These are phyloP conservation scores for Thraustochytrium striatum DNA, from an alignment of 352 stramenopile genomes.

Conservation along the genomic window DNA sequence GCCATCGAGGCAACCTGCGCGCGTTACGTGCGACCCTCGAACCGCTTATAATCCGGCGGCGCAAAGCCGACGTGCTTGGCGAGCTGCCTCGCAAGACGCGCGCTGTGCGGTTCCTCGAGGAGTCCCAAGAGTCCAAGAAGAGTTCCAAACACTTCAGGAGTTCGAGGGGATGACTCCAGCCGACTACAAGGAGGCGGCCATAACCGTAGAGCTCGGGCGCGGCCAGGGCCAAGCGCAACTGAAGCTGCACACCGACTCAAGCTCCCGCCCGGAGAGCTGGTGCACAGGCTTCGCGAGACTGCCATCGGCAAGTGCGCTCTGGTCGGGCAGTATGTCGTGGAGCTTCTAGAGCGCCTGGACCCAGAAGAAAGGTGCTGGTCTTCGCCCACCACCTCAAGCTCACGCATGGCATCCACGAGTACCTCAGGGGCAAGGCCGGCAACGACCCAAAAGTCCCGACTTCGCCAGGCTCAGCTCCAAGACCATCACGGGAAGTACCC, in stretches of 20 bases:
- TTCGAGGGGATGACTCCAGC: too few species aligned
- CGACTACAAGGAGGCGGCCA: too few species aligned
- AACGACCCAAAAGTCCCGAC: background rate
- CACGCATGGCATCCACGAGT: background rate
- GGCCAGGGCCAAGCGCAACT: too few species aligned
- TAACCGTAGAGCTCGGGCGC: too few species aligned
- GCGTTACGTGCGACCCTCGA: constrained; percentile 90
- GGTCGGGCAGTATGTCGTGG: background rate
- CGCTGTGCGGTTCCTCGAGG: too few species aligned
- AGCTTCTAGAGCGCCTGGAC: background rate
- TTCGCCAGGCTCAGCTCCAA: background rate
- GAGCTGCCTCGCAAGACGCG: constrained; percentile 95
- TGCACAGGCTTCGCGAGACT: too few species aligned
- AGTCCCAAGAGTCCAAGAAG: too few species aligned
- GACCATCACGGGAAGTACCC: background rate
- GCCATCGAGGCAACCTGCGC: background rate
- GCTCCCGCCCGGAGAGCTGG: too few species aligned
- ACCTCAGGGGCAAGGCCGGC: background rate
- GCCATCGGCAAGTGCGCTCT: background rate
- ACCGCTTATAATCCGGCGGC: constrained; percentile 90
- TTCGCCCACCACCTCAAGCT: background rate
- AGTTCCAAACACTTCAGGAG: too few species aligned
- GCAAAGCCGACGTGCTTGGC: constrained; percentile 96
- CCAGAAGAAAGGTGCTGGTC: background rate
- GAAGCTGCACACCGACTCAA: too few species aligned